Conservation (phyloP, 352 stramenopile genomes). For the Discostella stelligera region DNA sequence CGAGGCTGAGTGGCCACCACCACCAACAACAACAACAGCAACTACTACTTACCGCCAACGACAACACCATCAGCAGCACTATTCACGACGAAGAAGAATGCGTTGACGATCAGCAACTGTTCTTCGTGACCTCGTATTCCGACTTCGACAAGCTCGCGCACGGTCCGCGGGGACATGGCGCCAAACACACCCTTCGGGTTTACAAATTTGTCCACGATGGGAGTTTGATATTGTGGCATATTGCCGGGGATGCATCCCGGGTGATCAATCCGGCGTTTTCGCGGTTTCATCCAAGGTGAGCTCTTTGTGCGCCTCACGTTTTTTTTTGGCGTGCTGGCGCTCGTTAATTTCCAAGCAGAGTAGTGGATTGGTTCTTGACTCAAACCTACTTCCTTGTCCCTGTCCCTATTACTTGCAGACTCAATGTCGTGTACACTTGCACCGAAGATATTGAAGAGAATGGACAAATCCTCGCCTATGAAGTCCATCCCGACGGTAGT, state of each 20-base stretch:
- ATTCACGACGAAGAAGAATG: conserved; percentile 10
- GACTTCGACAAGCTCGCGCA: conserved; percentile 66
- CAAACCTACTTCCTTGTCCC: background rate
- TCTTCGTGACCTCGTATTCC: conserved; percentile 66
- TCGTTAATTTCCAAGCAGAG: background rate
- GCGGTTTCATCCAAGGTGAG: conserved; percentile 66
- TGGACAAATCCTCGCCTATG: conserved; percentile 74
- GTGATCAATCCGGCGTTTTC: conserved; percentile 80
- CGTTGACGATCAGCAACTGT: conserved; percentile 53
- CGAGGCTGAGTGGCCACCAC: background rate
- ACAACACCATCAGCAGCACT: background rate
- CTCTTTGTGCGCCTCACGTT: background rate
- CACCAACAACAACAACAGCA: background rate
- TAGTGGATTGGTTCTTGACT: background rate
- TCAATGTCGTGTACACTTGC: conserved; percentile 81
- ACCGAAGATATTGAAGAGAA: conserved; percentile 81
- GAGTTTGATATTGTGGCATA: conserved; percentile 68
- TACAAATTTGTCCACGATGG: conserved; percentile 72
- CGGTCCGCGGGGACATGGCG: conserved; percentile 64
- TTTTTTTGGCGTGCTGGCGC: no score
- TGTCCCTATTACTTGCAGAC: conserved; percentile 7
- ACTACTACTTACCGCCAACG: background rate
- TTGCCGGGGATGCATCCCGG: conserved; percentile 50
- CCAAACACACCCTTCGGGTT: conserved; percentile 65
- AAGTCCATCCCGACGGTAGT: conserved; percentile 54